These are phyloP conservation scores for Boletus fagicola DNA, from an alignment of 768 basidiomycete genomes.

Conservation along the genomic window DNA sequence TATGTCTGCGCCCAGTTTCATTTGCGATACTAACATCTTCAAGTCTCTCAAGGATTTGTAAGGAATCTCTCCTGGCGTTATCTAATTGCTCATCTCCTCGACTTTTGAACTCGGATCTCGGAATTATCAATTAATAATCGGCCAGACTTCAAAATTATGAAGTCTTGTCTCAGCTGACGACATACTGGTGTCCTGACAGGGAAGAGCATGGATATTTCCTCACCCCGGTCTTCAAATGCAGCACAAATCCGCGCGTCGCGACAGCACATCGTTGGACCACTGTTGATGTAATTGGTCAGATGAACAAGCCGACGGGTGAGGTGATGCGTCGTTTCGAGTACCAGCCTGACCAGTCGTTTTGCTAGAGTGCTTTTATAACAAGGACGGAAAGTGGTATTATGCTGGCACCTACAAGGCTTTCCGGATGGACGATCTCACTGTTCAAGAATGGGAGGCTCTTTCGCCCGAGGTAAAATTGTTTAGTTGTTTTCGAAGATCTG, in stretches of 20 bases:
- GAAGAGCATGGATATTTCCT: conserved; percentile 83
- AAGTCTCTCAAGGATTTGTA: conserved; percentile 61
- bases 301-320: conserved; percentile 64
- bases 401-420: conserved; percentile 75
- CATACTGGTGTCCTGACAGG: conserved; percentile 76
- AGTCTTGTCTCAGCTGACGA: conserved; percentile 63
- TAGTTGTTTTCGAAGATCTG: not conserved
- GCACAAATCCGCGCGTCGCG: conserved; percentile 70
- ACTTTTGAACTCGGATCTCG: not conserved
- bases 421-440: conserved; percentile 59
- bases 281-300: conserved; percentile 59
- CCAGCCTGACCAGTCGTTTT: not conserved
- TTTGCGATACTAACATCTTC: conserved; percentile 8
- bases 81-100: not conserved
- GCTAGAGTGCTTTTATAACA: conserved; percentile 78
- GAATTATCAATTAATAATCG: not conserved
- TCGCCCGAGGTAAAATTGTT: conserved; percentile 51
- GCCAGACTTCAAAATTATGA: conserved; percentile 64
- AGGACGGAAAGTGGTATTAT: conserved; percentile 80
- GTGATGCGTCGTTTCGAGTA: not conserved
- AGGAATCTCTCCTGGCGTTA: conserved; percentile 23
- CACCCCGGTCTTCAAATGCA: conserved; percentile 72
- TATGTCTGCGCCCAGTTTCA: conserved; percentile 33
- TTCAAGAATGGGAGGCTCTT: conserved; percentile 68
- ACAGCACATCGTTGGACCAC: conserved; percentile 74